These are phyloP conservation scores for Serendipita vermifera DNA, from an alignment of 768 basidiomycete species.

Conservation along the genomic window DNA sequence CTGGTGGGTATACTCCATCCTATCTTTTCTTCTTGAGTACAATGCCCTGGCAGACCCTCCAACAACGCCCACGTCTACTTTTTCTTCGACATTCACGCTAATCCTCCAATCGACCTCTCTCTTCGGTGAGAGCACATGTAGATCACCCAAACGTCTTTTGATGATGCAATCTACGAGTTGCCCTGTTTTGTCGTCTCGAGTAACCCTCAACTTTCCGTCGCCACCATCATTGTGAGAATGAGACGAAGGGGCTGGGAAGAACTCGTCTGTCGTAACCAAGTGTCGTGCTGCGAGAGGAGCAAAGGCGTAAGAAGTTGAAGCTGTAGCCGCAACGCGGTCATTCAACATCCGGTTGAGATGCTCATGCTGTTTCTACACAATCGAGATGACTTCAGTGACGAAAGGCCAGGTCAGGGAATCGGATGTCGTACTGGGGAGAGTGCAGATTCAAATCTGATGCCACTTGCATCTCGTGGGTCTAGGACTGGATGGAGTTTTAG, in stretches of 20 bases:
- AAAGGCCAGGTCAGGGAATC: constrained; percentile 10
- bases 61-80: constrained; percentile 37
- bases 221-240: constrained; percentile 28
- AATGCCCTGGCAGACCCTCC: constrained; percentile 38
- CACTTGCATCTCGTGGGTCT: constrained; percentile 29
- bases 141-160: constrained; percentile 73
- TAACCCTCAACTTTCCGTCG: constrained; percentile 64
- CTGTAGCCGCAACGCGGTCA: constrained; percentile 47
- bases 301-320: constrained; percentile 38
- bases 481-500: background rate
- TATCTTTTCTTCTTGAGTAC: constrained; percentile 66
- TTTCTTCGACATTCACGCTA: constrained; percentile 74
- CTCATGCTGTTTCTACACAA: constrained; percentile 62
- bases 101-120: constrained; percentile 81
- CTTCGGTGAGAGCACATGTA: constrained; percentile 80
- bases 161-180: constrained; percentile 54
- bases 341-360: constrained; percentile 84
- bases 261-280: constrained; percentile 64
- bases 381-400: constrained; percentile 16
- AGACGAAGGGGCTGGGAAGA: constrained; percentile 39
- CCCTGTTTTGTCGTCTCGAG: constrained; percentile 62
- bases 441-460: constrained; percentile 78
- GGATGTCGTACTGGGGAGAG: constrained; percentile 66
- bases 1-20: constrained; percentile 88
- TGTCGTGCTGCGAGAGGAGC: constrained; percentile 62